Conservation (phyloP, 108 stramenopile species). For the Pseudonitzschia pungens region DNA sequence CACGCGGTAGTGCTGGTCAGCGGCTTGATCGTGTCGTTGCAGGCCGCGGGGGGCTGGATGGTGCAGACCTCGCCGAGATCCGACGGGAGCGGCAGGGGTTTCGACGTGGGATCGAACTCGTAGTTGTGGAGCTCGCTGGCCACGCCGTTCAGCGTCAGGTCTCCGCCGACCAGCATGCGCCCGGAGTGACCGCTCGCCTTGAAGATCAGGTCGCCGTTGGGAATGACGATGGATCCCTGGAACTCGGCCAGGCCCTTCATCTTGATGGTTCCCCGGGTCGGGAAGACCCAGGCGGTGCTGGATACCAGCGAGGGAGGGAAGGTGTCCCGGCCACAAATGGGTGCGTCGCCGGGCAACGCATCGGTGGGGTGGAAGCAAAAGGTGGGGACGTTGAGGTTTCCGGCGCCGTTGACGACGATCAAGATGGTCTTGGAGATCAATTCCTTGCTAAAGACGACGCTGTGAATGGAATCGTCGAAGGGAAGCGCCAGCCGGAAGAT, state of each 20-base stretch:
- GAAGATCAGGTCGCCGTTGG: constrained; percentile 4
- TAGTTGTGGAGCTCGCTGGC: constrained; percentile 18
- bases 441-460: constrained; percentile 2
- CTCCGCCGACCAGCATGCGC: constrained; percentile 15
- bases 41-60: neutral
- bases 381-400: neutral
- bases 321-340: constrained; percentile 7
- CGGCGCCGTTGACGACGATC: constrained; percentile 11
- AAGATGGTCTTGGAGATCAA: constrained; percentile 11
- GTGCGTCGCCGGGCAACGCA: neutral
- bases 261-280: neutral
- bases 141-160: neutral
- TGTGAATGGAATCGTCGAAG: neutral
- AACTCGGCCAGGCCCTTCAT: neutral
- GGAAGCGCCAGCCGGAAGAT: neutral
- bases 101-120: constrained; percentile 8
- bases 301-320: constrained; percentile 4
- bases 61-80: neutral
- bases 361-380: constrained; percentile 7
- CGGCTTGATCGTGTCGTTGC: constrained; percentile 4
- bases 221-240: constrained; percentile 12
- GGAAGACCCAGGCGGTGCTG: constrained; percentile 11
- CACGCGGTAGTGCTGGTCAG: constrained; percentile 1
- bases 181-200: neutral
- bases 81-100: neutral